phyloP scores from a whole-genome alignment of 257 asterid genomes.

The Oldenlandia corymbosa region DNA sequence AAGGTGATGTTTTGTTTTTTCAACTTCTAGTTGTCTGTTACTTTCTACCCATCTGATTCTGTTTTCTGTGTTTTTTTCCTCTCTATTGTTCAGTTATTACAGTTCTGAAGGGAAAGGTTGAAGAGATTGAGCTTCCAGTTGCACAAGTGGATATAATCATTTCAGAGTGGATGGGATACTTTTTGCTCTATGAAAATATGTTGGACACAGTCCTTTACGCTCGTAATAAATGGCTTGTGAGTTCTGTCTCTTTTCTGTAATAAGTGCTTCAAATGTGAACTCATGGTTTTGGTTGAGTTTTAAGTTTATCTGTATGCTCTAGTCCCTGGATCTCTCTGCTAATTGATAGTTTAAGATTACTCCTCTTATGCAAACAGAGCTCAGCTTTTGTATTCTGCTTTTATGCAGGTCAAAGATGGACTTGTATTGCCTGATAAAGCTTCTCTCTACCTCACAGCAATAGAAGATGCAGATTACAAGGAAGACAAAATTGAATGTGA shows the following conservation, averaged over 20 bases:
- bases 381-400: not conserved
- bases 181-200: constrained; percentile 89
- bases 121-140: constrained; percentile 96
- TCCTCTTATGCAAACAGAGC: not conserved
- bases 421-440: constrained; percentile 87
- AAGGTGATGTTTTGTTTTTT: constrained; percentile 42
- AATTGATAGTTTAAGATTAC: not conserved
- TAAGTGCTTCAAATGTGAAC: not conserved
- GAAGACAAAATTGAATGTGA: constrained; percentile 94
- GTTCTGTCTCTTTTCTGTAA: constrained; percentile 16
- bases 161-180: constrained; percentile 99
- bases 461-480: constrained; percentile 97
- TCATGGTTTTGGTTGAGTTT: not conserved
- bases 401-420: constrained; percentile 60
- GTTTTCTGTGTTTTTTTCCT: constrained; percentile 1
- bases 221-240: constrained; percentile 93
- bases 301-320: not conserved
- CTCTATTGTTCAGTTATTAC: constrained; percentile 58
- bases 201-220: constrained; percentile 81
- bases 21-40: not conserved
- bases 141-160: constrained; percentile 82
- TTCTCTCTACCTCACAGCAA: constrained; percentile 80
- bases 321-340: not conserved
- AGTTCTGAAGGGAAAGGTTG: constrained; percentile 88
- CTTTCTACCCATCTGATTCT: constrained; percentile 12